Evolutionary conservation across 768 basidiomycete genomes (phyloP).

Genomic region (Collybia nuda): DNA sequence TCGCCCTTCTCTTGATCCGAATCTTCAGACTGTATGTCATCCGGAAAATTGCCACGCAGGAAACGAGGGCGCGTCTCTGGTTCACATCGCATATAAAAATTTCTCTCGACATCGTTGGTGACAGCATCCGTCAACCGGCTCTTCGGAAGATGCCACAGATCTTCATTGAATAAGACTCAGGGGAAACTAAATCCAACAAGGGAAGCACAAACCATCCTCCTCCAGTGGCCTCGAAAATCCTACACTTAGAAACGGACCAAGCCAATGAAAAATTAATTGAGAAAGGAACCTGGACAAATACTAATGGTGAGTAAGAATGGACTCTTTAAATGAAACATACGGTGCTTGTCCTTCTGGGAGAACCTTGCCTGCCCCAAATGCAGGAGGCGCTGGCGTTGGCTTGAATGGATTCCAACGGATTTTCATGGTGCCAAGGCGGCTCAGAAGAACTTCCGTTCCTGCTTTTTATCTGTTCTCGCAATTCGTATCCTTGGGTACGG

Average conservation of each 20-base stretch:
- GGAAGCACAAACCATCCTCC: slow-evolving; percentile 44
- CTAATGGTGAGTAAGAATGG: neutral
- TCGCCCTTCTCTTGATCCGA: neutral
- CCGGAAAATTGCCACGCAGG: slow-evolving; percentile 20
- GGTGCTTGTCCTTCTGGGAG: slow-evolving; percentile 41
- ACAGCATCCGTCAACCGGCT: slow-evolving; percentile 33
- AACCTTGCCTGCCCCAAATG: slow-evolving; percentile 44
- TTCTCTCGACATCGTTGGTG: slow-evolving; percentile 40
- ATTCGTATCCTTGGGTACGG: too few relatives aligned
- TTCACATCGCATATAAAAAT: slow-evolving; percentile 51
- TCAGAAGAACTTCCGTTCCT: neutral
- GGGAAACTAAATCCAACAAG: neutral
- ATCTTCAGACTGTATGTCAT: too few relatives aligned
- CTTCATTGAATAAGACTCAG: slow-evolving; percentile 26
- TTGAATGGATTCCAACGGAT: slow-evolving; percentile 33
- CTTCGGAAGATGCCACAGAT: slow-evolving; percentile 52
- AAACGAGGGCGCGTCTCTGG: slow-evolving; percentile 42
- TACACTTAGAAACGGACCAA: slow-evolving; percentile 52
- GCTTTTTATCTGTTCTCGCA: too few relatives aligned
- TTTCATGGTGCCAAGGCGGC: slow-evolving; percentile 17
- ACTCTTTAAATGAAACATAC: slow-evolving; percentile 23
- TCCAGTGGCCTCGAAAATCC: slow-evolving; percentile 59
- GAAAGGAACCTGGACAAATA: slow-evolving; percentile 37
- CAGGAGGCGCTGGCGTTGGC: slow-evolving; percentile 48
- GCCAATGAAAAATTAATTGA: slow-evolving; percentile 50